These are phyloP conservation scores for Populus davidiana DNA, from an alignment of 345 rosid genomes.

Conservation along the genomic window DNA sequence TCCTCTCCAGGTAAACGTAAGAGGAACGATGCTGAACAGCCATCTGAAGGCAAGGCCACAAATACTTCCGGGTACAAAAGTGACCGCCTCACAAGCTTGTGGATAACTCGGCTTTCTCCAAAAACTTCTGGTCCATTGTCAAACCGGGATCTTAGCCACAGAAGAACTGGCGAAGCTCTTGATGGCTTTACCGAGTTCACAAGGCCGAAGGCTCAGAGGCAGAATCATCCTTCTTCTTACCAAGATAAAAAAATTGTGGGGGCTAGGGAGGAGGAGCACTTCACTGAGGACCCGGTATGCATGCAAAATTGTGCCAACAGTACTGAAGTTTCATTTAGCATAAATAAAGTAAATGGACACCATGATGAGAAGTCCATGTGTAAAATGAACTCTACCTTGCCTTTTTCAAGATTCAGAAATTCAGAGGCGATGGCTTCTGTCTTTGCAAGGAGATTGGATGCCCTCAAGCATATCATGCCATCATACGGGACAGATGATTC, in stretches of 20 bases:
- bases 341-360: constrained; percentile 25
- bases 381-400: constrained; percentile 26
- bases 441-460: constrained; percentile 72
- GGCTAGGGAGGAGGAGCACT: constrained; percentile 19
- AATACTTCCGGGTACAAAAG: constrained; percentile 33
- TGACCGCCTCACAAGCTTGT: constrained; percentile 53
- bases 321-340: constrained; percentile 31
- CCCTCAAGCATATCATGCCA: constrained; percentile 49
- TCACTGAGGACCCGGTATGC: constrained; percentile 11
- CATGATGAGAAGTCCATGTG: constrained; percentile 28
- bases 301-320: constrained; percentile 20
- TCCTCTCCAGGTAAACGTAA: constrained; percentile 41
- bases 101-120: constrained; percentile 72
- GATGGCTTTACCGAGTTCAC: constrained; percentile 29
- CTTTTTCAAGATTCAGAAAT: constrained; percentile 41
- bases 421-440: constrained; percentile 64
- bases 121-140: constrained; percentile 28
- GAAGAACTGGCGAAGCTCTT: constrained; percentile 13
- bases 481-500: constrained; percentile 31
- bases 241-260: constrained; percentile 17
- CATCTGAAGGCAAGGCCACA: constrained; percentile 35
- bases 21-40: constrained; percentile 18
- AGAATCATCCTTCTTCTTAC: constrained; percentile 16
- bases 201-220: constrained; percentile 19
- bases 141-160: constrained; percentile 23